Base-by-base conservation (phyloP, 2,329 filamentous ascomycete species). In the Hymenoscyphus linearis region DNA sequence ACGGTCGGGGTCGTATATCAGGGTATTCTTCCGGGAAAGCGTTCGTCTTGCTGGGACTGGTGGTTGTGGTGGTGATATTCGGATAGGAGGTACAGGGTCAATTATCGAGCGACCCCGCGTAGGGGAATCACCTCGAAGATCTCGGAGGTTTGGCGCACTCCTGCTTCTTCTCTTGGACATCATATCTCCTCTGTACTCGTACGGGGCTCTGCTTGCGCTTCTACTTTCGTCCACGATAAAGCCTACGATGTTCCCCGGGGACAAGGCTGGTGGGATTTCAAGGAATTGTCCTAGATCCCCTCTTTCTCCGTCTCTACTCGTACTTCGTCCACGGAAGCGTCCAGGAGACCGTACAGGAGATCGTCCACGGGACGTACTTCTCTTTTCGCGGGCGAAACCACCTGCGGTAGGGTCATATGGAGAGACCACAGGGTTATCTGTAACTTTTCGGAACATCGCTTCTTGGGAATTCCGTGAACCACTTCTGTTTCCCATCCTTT, bases 1-100 rank as follows among this genome's bases (percentile, higher is more conserved):
- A 27, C 63, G 60, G 54, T 66, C 65, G 18, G 60, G 40, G 50
- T 66, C 65, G 37, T 66, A 66, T 0, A 59, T 64, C 14, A 66
- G 37, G 0, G 65, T 64, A 53, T 63, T 64, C 37, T 62, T 64
- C 54, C 63, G 57, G 14, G 40, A 10, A 26, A 55, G 22, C 65
- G 35, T 59, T 64, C 65, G 3, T 65, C 36, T 61, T 65, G 64
- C 1, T 65, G 22, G 14, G 55, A 60, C 12, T 60, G 47, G 57
- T 63, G 63, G 31, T 58, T 16, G 31, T 31, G 6, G 31, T 31
- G 31, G 31, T 31, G 31, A 31, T 31, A 1, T 5, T 9, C 31
- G 31, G 10, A 31, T 31, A 31, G 10, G 31, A 1, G 31, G 31
- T 7, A 31, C 31, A 9, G 31, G 31, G 10, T 31, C 36, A 7